Conservation (phyloP, 371 early-diverging fungal genomes). For the Mortierella sp. region DNA sequence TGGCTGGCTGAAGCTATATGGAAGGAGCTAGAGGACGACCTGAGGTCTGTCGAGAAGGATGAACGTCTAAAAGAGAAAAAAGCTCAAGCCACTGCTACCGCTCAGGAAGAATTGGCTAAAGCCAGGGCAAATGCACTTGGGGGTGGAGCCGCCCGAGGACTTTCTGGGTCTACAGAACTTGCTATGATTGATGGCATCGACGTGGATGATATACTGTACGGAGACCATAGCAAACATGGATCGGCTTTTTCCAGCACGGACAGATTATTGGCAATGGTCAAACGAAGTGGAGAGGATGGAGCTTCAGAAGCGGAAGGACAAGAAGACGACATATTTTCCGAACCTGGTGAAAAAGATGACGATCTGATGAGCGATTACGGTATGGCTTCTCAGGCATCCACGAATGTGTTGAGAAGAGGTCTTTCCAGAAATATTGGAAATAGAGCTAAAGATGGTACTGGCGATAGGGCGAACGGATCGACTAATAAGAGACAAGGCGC, state of each 20-base stretch:
- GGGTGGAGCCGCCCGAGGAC: conserved; percentile 21
- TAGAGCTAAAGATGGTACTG: not conserved
- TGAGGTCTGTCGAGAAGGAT: conserved; percentile 81
- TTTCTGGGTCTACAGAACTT: conserved; percentile 51
- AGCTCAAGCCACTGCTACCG: conserved; percentile 48
- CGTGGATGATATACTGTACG: conserved; percentile 24
- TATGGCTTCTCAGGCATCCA: conserved; percentile 13
- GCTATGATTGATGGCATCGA: conserved; percentile 42
- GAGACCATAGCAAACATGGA: conserved; percentile 35
- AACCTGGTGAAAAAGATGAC: conserved; percentile 46
- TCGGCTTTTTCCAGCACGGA: conserved; percentile 39
- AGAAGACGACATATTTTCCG: conserved; percentile 46
- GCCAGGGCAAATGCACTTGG: conserved; percentile 58
- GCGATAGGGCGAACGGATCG: not conserved
- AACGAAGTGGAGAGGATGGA: conserved; percentile 12
- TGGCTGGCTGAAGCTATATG: conserved; percentile 81
- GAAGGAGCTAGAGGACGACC: conserved; percentile 83
- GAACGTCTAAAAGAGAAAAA: conserved; percentile 65
- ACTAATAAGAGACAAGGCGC: conserved; percentile 24
- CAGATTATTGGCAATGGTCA: conserved; percentile 15
- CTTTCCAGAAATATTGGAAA: not conserved
- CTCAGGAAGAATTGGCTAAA: conserved; percentile 59
- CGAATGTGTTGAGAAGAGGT: conserved; percentile 9
- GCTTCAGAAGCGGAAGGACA: conserved; percentile 38
- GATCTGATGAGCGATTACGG: conserved; percentile 51